Percentiles rank a stretch among this genome's conserved stretches.
Evolutionary conservation across 2,329 filamentous ascomycete genomes (phyloP).

Genomic region (Cytospora paraplurivora): DNA sequence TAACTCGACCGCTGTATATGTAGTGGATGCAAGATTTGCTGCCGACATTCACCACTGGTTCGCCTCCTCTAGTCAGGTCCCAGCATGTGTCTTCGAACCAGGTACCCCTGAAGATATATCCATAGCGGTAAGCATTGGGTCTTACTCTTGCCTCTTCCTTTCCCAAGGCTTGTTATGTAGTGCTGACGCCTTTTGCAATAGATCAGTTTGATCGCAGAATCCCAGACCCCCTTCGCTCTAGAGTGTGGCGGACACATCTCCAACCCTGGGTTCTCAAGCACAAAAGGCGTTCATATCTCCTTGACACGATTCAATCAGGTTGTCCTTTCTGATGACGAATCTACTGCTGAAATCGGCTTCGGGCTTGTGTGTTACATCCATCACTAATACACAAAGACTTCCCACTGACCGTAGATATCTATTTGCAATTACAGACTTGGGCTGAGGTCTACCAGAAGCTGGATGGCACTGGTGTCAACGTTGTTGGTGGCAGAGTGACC

Average conservation of each 20-base stretch:
- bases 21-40: conserved; percentile 21
- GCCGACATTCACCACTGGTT: conserved; percentile 34
- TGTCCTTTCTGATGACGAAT: conserved; percentile 30
- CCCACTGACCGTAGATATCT: background rate
- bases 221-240: conserved; percentile 33
- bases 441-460: conserved; percentile 32
- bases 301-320: conserved; percentile 32
- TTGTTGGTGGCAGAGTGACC: conserved; percentile 34
- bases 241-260: conserved; percentile 35
- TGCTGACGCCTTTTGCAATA: background rate
- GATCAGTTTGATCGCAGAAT: conserved; percentile 29
- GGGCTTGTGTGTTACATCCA: conserved; percentile 26
- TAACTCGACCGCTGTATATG: background rate
- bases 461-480: conserved; percentile 31
- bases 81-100: conserved; percentile 36
- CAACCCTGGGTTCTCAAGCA: conserved; percentile 36
- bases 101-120: conserved; percentile 33
- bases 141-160: background rate
- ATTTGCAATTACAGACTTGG: conserved; percentile 28
- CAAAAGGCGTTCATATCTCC: conserved; percentile 33
- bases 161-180: no score
- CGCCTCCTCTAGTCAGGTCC: conserved; percentile 33
- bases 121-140: conserved; percentile 24
- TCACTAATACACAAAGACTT: background rate
- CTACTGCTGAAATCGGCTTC: conserved; percentile 32